Conservation (phyloP, 768 basidiomycete species). For the Suillus spraguei region DNA sequence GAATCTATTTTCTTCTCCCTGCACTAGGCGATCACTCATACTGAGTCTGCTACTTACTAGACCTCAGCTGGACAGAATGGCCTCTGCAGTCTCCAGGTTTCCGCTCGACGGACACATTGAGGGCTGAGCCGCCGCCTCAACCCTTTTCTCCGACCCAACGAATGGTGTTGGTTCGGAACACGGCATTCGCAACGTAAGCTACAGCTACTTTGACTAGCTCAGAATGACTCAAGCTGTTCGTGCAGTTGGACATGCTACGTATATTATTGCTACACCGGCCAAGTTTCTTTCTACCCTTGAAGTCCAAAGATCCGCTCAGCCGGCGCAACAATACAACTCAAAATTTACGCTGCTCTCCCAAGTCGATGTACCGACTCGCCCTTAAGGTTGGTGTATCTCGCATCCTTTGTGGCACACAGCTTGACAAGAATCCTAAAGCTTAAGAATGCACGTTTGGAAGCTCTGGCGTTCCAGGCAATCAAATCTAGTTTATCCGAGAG, state of each 20-base stretch:
- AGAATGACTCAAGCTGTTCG: not conserved
- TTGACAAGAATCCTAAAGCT: not conserved
- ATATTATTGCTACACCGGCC: conserved; percentile 34
- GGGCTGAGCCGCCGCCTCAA: conserved; percentile 18
- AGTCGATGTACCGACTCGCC: conserved; percentile 42
- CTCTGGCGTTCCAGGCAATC: conserved; percentile 26
- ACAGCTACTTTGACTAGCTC: not conserved
- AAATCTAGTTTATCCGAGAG: conserved; percentile 22
- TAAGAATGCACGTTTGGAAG: not conserved
- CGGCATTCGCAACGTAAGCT: conserved; percentile 30
- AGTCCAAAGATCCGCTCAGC: conserved; percentile 17
- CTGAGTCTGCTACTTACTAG: not conserved
- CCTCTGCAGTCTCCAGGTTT: not conserved
- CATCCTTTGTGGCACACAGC: too few species aligned
- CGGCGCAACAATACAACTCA: not conserved
- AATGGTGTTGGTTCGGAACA: conserved; percentile 30
- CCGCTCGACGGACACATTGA: not conserved
- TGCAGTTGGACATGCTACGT: conserved; percentile 28
- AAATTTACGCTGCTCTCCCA: conserved; percentile 32
- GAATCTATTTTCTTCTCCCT: too few species aligned
- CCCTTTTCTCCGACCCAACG: conserved; percentile 24
- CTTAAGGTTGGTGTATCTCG: conserved; percentile 24
- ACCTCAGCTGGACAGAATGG: not conserved
- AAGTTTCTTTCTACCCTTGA: conserved; percentile 29
- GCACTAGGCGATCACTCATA: too few species aligned